Base-by-base conservation (phyloP, 2,329 filamentous ascomycete genomes). In the Apiospora sp. region DNA sequence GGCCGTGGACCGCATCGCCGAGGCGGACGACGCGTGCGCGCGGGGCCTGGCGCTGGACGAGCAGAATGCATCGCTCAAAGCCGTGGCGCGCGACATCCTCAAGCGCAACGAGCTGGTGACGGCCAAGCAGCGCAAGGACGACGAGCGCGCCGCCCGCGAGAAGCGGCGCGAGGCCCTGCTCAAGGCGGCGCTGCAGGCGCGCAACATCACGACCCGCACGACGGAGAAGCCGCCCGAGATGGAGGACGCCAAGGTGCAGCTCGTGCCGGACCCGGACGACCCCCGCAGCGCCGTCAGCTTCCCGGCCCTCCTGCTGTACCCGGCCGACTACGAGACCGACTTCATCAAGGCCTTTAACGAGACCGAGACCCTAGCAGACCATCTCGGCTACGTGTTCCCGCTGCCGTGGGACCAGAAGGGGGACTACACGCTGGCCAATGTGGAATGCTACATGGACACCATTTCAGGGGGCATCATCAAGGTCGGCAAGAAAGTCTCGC, bases 361-460 rank as follows among this genome's bases (percentile, higher is more conserved):
- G 86, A 90, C 88, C 73, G 91, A 96, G 77, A 88, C 88, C 22
- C 86, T 98, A 41, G 87, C 87, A 10, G 91, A 96, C 76, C 95
- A 98, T 82, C 86, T 99, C 69, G 86, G 87, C 4, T 98, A 98
- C 79, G 92, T 98, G 13, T 90, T 99, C 72, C 96, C 95, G 2
- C 83, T 95, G 78, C 94, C 95, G 16, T 99, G 96, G 96, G 96
- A 98, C 78, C 79, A 82, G 22, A 84, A 87, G 73, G 83, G 87
- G 1, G 91, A 91, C 78, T 98, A 98, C 82, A 88, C 85, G 0
- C 77, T 87, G 0, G 86, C 86, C 0, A 86, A 83, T 0, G 94
- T 98, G 5, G 95, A 98, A 77, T 96, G 94, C 79, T 98, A 94
- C 82, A 92, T 97, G 86, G 95, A 98, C 85, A 98, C 95, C 0